Evolutionary conservation across 139 green algal species (phyloP), one percentile per base, ranked within the genome.

Genomic region (Mychonastes homosphaera): DNA sequence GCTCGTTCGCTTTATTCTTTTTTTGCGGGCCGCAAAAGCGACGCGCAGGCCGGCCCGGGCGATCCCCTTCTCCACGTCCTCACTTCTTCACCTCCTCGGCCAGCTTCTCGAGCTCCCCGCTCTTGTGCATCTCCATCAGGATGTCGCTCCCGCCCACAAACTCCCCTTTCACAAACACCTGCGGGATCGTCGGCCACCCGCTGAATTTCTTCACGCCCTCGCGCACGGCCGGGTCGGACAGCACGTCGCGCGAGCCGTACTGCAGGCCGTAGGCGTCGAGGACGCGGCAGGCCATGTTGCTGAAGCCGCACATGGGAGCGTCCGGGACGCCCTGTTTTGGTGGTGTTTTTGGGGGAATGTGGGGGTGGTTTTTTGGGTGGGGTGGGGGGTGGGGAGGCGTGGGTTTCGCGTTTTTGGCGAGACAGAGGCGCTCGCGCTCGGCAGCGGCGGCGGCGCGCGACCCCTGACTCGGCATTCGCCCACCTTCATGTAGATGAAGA

Each of bases 401-500:
- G n/a, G n/a, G n/a, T n/a, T n/a, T n/a, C n/a, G n/a, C n/a, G n/a
- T n/a, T n/a, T n/a, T n/a, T n/a, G n/a, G n/a, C n/a, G 40, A 68
- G 38, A 16, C 47, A 39, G 4, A 56, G 4, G 32, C 50, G 23
- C 27, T 46, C 21, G 50, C n/a, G 46, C 13, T 5, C 4, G 38
- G 19, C 6, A 6, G 6, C 36, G 19, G 19, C 41, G 6, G 7
- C 41, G 24, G 9, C 6, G 41, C 41, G 19, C 41, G 6, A 28
- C 10, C 41, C 9, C 36, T 60, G 33, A n/a, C n/a, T 9, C 33
- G 47, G 53, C 26, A 34, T 21, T 38, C 2, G 7, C 60, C 0
- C 30, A 79, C 84, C 82, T 96, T 96, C 88, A 96, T 96, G 77
- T 93, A 97, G 1, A 97, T 60, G 62, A 97, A 91, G 2, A 97